These are phyloP conservation scores for Bisporella sp. DNA, from an alignment of 2,329 filamentous ascomycete genomes.

Conservation along the genomic window DNA sequence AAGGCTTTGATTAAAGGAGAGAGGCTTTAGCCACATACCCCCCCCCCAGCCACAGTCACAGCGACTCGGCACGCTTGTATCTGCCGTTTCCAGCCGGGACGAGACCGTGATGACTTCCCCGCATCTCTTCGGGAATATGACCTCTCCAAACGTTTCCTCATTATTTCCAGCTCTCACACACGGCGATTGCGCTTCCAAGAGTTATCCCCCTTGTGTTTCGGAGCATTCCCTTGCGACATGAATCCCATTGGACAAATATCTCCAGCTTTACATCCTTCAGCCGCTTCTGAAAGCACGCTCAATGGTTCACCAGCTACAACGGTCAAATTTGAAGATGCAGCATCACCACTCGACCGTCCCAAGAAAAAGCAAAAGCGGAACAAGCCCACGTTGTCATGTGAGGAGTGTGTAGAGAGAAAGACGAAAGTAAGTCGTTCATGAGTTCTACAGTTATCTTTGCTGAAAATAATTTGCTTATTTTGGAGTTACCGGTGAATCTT, in stretches of 20 bases:
- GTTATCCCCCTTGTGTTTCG: too few relatives aligned
- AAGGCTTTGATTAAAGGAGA: too few relatives aligned
- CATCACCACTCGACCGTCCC: constrained; percentile 8
- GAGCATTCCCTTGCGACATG: constrained; percentile 3
- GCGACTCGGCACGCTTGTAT: too few relatives aligned
- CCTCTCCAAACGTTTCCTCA: constrained; percentile 19
- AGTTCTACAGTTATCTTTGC: not conserved
- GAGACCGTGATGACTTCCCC: not conserved
- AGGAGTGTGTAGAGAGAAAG: constrained; percentile 75
- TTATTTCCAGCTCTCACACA: not conserved
- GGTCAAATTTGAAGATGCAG: not conserved
- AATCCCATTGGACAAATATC: constrained; percentile 11
- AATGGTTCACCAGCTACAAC: too few relatives aligned
- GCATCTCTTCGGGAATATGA: constrained; percentile 10
- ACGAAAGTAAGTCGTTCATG: constrained; percentile 52
- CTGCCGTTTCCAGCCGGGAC: too few relatives aligned
- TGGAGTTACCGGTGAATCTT: too few relatives aligned
- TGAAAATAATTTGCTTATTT: too few relatives aligned
- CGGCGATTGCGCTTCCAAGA: not conserved
- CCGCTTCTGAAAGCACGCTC: not conserved
- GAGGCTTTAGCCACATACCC: too few relatives aligned
- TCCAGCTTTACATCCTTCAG: constrained; percentile 10
- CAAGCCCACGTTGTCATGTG: constrained; percentile 73
- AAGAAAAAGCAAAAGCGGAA: constrained; percentile 75
- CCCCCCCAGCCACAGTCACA: too few relatives aligned